Evolutionary conservation across 2,329 filamentous ascomycete species (phyloP), one percentile per base, ranked within the genome.

Genomic region (Annulohypoxylon truncatum): DNA sequence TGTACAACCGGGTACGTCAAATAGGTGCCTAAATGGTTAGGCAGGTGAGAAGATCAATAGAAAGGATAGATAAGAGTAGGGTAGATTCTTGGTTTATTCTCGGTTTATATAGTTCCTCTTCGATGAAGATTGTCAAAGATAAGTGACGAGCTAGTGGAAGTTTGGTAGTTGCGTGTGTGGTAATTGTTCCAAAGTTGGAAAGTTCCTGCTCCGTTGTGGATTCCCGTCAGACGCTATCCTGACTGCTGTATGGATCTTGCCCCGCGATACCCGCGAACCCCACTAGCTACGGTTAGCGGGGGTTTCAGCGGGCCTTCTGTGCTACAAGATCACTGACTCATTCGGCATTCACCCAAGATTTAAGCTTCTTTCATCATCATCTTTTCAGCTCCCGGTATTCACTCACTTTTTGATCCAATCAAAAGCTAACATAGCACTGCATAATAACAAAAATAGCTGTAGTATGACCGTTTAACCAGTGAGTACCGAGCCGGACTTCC

Each of bases 301-400:
- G 56, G 38, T 42, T 65, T 29, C 33, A 67, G 60, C 55, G 55
- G 64, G 15, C 55, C 56, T 51, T 24, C 9, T 52, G 55, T 57
- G 38, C 53, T 66, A 56, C 51, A 56, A 24, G 3, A 6, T 28
- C 5, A 28, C 33, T 51, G 50, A 60, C 47, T 55, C 55, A 42
- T 26, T 54, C 22, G 51, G 22, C 40, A 35, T 44, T 13, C 40
- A 8, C 28, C 38, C 18, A 10, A 48, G 22, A 28, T 29, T 40
- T 54, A 22, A 54, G n/a, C n/a, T 29, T 22, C 15, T 53, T 28
- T 26, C 13, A 15, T 40, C 50, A 26, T 40, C 29, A 4, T 26
- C 22, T 8, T 13, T 24, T 52, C 48, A 9, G 33, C 13, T 24
- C 8, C 18, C 35, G 12, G 8, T 35, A 51, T 31, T 54, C 38